A percentile compares a stretch with the other conserved stretches of the same genome.
Conservation (phyloP, 108 stramenopile genomes). For the Pseudonitzschia delicatissima region DNA sequence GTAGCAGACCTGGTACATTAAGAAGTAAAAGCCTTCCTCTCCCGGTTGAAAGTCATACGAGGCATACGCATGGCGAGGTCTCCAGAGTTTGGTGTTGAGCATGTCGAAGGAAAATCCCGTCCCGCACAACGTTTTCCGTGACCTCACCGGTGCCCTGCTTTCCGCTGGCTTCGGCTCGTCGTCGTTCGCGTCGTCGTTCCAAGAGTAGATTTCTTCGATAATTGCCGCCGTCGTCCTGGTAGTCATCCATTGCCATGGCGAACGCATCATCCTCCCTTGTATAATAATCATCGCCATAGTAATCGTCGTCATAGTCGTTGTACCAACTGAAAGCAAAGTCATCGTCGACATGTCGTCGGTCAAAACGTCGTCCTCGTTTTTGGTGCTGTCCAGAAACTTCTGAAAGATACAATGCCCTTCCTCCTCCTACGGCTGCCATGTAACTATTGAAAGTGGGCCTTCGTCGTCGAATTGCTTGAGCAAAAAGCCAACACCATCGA, state of each 20-base stretch:
- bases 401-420: constrained; percentile 56
- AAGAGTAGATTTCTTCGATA: too few relatives aligned
- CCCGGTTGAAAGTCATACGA: constrained; percentile 43
- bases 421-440: constrained; percentile 46
- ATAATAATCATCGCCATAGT: too few relatives aligned
- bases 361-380: constrained; percentile 46
- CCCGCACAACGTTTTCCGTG: constrained; percentile 19
- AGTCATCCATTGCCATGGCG: background rate
- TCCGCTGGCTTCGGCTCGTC: background rate
- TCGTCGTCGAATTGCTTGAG: constrained; percentile 73
- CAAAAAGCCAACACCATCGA: constrained; percentile 63
- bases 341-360: constrained; percentile 36
- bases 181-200: background rate
- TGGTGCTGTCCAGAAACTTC: constrained; percentile 37
- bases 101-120: constrained; percentile 73
- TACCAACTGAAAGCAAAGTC: constrained; percentile 17
- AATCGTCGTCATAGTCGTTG: background rate
- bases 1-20: constrained; percentile 84
- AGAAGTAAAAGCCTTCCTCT: constrained; percentile 87
- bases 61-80: constrained; percentile 41
- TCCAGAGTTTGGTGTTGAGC: constrained; percentile 50
- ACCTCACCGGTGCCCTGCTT: constrained; percentile 16
- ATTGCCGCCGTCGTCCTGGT: background rate
- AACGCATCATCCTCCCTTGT: constrained; percentile 13
- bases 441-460: constrained; percentile 56